Base-by-base conservation (phyloP, 1,284 basidiomycete species). In the Boletus semigastroideus region DNA sequence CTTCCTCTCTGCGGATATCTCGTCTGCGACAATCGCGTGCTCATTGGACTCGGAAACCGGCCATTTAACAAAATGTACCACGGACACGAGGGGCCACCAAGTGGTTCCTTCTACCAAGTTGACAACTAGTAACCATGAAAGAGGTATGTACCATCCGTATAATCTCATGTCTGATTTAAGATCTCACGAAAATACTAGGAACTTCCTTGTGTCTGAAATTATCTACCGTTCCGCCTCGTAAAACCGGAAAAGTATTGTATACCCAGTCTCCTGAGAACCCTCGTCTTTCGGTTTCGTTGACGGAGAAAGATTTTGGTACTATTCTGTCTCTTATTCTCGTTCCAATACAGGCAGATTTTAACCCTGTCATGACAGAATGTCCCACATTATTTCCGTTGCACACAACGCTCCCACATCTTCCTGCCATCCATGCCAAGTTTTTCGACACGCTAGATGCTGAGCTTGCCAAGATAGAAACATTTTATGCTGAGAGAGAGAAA, bases 401-500 rank as follows among this genome's bases (percentile, higher is more conserved):
- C 22, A 74, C 81, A 25, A 68, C 90, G 10, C 60, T 84, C 8
- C 71, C 75, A 1, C 68, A 75, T 12, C 70, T 90, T 22, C 75
- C 79, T 7, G 77, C 83, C 0, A 74, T 80, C 33, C 86, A 94
- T 61, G 68, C 73, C 41, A 75, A 76, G 5, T 95, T 94, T 71
- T 90, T 96, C 58, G 77, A 83, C 9, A 76, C 82, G 38, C 77
- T 96, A 2, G 87, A 94, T 59, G 65, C 66, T 0, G 84, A 96
- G 64, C 72, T 95, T 0, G 82, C 86, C 49, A 92, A 96, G 73
- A 82, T 94, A 25, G 88, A 94, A 63, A 72, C 74, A 3, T 98
- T 98, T 69, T 98, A 92, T 65, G 64, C 79, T 5, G 81, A 80
- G 22, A 79, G 87, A 20, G 91, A 92, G 67, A 72, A 77, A 20